Conservation (phyloP, 257 asterid species). For the Solanum peruvianum region DNA sequence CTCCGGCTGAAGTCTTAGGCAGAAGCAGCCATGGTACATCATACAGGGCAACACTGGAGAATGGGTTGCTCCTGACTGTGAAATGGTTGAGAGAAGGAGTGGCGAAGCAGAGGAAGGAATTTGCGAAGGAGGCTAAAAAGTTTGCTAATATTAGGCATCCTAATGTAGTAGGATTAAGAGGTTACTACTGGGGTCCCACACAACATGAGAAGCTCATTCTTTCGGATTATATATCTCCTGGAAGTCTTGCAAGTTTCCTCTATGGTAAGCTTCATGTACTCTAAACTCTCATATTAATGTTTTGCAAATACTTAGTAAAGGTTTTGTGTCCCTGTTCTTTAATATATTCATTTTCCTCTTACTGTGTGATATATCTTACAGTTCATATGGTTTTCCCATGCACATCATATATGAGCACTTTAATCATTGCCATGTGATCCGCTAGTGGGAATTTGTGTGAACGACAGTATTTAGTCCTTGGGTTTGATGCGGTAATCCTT, state of each 20-base stretch:
- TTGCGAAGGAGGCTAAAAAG: slow-evolving; percentile 95
- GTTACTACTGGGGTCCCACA: slow-evolving; percentile 98
- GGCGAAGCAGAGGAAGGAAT: slow-evolving; percentile 91
- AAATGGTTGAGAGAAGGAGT: slow-evolving; percentile 99
- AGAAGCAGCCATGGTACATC: slow-evolving; percentile 98
- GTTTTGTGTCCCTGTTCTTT: neutral
- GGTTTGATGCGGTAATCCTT: neutral
- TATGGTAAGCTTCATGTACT: slow-evolving; percentile 42
- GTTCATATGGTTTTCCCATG: neutral
- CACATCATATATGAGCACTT: neutral
- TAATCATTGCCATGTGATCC: neutral
- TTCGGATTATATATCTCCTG: slow-evolving; percentile 93
- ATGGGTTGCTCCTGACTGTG: slow-evolving; percentile 84
- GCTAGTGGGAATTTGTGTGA: neutral
- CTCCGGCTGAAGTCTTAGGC: slow-evolving; percentile 96
- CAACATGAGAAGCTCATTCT: slow-evolving; percentile 98
- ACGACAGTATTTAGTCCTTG: neutral
- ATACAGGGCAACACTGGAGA: slow-evolving; percentile 72
- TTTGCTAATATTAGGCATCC: slow-evolving; percentile 92
- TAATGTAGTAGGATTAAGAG: slow-evolving; percentile 92
- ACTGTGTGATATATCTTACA: neutral
- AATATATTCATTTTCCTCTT: neutral
- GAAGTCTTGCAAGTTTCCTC: slow-evolving; percentile 86
- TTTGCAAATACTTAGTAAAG: neutral
- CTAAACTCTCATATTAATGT: neutral